Percentiles rank a stretch among this genome's conserved stretches.
Evolutionary conservation across 768 basidiomycete species (phyloP).

Genomic region (Trametes cingulata): DNA sequence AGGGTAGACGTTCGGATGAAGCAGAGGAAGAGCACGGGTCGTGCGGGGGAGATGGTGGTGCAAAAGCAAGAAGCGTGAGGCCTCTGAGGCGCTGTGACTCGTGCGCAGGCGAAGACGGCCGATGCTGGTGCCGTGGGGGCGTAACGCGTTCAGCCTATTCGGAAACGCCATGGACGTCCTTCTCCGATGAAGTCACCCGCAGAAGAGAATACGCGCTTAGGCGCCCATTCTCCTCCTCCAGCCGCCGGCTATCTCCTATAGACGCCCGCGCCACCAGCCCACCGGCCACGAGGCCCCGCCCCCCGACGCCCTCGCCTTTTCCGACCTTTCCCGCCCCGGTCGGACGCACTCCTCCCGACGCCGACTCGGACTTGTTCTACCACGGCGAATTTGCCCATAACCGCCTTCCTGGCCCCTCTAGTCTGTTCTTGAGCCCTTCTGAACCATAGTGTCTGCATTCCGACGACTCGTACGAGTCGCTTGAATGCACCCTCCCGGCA

Average conservation of each 20-base stretch:
- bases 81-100: neutral
- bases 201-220: neutral
- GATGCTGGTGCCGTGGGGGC: neutral
- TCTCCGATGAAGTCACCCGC: slow-evolving; percentile 5
- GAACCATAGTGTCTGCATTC: neutral
- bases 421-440: neutral
- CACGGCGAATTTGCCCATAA: neutral
- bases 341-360: neutral
- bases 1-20: neutral
- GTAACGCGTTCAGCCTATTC: neutral
- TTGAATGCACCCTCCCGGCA: too few species aligned
- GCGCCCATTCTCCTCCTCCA: neutral
- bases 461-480: too few species aligned
- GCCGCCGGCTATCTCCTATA: neutral
- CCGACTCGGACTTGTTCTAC: neutral
- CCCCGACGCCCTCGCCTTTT: neutral
- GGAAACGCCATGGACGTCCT: slow-evolving; percentile 4
- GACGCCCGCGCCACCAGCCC: slow-evolving; percentile 6
- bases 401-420: too few species aligned
- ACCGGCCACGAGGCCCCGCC: neutral
- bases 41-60: neutral
- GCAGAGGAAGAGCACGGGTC: neutral
- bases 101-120: neutral
- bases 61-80: neutral
- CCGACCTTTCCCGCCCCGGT: neutral